These are phyloP conservation scores for Cardiospermum halicacabum DNA, from an alignment of 345 rosid genomes.

Conservation along the genomic window DNA sequence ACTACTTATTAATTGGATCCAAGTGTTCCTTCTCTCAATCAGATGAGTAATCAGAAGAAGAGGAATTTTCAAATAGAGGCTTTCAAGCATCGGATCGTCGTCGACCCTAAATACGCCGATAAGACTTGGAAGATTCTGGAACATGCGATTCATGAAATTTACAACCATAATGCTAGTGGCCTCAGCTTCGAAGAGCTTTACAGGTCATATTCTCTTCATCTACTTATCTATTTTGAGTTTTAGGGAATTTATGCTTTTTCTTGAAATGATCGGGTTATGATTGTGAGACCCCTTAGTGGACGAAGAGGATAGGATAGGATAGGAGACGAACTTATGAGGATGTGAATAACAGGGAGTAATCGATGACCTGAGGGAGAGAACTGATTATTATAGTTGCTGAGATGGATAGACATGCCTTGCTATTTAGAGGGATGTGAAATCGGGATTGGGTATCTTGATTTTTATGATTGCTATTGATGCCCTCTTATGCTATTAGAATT, in stretches of 20 bases:
- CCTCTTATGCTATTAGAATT: not conserved
- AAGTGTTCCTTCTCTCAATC: not conserved
- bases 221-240: not conserved
- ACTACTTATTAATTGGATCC: not conserved
- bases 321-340: no score
- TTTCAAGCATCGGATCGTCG: conserved; percentile 69
- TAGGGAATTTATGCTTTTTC: not conserved
- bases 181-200: conserved; percentile 74
- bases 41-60: conserved; percentile 64
- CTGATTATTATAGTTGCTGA: no score
- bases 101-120: conserved; percentile 75
- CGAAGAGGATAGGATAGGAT: no score
- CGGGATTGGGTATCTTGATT: no score
- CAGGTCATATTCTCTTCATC: conserved; percentile 27
- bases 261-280: not conserved
- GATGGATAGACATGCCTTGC: no score
- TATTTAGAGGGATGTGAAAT: no score
- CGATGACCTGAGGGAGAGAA: no score
- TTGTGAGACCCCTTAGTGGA: no score
- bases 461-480: not conserved
- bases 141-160: conserved; percentile 77
- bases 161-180: conserved; percentile 67
- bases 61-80: conserved; percentile 69
- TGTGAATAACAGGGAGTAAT: no score
- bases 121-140: conserved; percentile 78